These are phyloP conservation scores for Alternaria novae-zelandiae DNA, from an alignment of 2,329 filamentous ascomycete genomes.

Conservation along the genomic window DNA sequence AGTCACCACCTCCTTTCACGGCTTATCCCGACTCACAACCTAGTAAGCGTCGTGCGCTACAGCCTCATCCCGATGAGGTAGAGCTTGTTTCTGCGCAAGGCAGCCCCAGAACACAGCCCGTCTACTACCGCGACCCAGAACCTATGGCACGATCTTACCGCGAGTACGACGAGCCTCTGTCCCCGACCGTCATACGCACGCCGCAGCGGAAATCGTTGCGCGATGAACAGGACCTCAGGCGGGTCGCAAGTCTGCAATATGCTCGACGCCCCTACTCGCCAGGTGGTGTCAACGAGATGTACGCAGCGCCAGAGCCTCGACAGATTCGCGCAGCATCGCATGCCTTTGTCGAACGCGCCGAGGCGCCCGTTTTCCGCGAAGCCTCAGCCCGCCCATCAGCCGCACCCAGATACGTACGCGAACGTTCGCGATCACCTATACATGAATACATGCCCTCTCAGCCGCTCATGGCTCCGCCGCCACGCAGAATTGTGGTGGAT, in stretches of 20 bases:
- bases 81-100: constrained; percentile 50
- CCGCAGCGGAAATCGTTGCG: constrained; percentile 49
- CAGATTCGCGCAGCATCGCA: constrained; percentile 52
- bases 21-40: constrained; percentile 46
- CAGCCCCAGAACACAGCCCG: constrained; percentile 49
- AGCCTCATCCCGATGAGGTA: constrained; percentile 44
- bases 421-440: constrained; percentile 51
- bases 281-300: constrained; percentile 38
- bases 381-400: constrained; percentile 46
- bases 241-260: constrained; percentile 57
- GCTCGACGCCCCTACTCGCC: constrained; percentile 54
- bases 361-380: constrained; percentile 47
- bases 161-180: constrained; percentile 51
- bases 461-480: constrained; percentile 54
- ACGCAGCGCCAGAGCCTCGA: constrained; percentile 47
- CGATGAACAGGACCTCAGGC: constrained; percentile 55
- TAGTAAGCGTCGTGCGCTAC: constrained; percentile 49
- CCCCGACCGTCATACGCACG: constrained; percentile 49
- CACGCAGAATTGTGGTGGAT: constrained; percentile 77
- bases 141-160: constrained; percentile 47
- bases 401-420: constrained; percentile 48
- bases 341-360: constrained; percentile 49
- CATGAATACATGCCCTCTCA: constrained; percentile 47
- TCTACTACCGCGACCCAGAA: constrained; percentile 54
- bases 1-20: constrained; percentile 65